These are phyloP conservation scores for Agaricus sinodeliciosus DNA, from an alignment of 768 basidiomycete species.

Conservation along the genomic window DNA sequence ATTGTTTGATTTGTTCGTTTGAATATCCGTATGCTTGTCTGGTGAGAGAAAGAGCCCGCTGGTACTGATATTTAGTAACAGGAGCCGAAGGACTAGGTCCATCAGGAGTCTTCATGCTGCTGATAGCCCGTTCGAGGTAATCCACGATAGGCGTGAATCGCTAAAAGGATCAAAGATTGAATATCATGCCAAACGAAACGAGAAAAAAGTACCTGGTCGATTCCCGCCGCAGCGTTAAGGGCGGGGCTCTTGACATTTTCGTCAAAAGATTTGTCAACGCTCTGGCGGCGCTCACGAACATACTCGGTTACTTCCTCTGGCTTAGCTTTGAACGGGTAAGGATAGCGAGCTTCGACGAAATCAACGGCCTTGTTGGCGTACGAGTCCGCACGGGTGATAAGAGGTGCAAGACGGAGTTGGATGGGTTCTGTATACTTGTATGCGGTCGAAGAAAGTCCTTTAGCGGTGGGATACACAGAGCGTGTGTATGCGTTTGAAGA, in stretches of 20 bases:
- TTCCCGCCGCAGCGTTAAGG: slow-evolving; percentile 51
- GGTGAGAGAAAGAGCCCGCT: slow-evolving; percentile 64
- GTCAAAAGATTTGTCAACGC: slow-evolving; percentile 46
- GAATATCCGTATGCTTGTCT: slow-evolving; percentile 60
- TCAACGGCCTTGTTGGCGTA: slow-evolving; percentile 72
- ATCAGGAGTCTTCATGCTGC: slow-evolving; percentile 33
- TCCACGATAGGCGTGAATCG: slow-evolving; percentile 71
- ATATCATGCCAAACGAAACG: slow-evolving; percentile 11
- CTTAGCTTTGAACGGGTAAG: slow-evolving; percentile 68
- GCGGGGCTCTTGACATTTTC: slow-evolving; percentile 61
- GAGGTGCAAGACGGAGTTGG: slow-evolving; percentile 56
- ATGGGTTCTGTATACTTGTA: slow-evolving; percentile 61
- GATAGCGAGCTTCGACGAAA: slow-evolving; percentile 64
- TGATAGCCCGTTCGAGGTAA: slow-evolving; percentile 55
- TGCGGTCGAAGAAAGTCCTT: slow-evolving; percentile 50
- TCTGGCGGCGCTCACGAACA: slow-evolving; percentile 51
- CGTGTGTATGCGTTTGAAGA: slow-evolving; percentile 54
- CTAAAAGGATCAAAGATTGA: slow-evolving; percentile 25
- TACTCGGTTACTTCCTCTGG: slow-evolving; percentile 64
- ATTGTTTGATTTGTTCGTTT: slow-evolving; percentile 62
- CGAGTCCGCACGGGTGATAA: slow-evolving; percentile 58
- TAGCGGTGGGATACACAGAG: slow-evolving; percentile 60
- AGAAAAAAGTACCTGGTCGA: slow-evolving; percentile 53
- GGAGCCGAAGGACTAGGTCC: slow-evolving; percentile 42
- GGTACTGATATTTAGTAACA: slow-evolving; percentile 69